phyloP scores from a whole-genome alignment of 1,284 basidiomycete species.

The Phylloporus sp. region DNA sequence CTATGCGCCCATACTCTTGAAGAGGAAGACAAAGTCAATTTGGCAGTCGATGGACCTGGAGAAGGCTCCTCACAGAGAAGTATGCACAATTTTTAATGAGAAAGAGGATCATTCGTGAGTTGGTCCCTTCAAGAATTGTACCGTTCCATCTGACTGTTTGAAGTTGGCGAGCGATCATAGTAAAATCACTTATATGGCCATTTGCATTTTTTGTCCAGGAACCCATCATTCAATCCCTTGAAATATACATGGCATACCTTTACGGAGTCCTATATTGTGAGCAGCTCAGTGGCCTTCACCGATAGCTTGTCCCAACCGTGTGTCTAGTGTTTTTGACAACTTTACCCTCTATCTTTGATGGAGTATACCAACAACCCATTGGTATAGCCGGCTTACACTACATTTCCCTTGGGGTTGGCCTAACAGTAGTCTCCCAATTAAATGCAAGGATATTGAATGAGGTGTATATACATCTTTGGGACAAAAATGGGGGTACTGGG shows the following conservation, averaged over 20 bases:
- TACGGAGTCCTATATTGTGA: slow-evolving; percentile 59
- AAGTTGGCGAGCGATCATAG: slow-evolving; percentile 44
- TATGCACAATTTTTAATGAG: slow-evolving; percentile 51
- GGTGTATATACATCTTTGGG: too few relatives aligned
- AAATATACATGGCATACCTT: slow-evolving; percentile 54
- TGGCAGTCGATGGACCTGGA: slow-evolving; percentile 48
- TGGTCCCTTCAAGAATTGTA: too few relatives aligned
- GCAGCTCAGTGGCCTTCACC: slow-evolving; percentile 21
- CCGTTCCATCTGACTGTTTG: too few relatives aligned
- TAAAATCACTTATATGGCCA: slow-evolving; percentile 47
- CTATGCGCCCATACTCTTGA: slow-evolving; percentile 64
- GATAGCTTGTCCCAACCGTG: too few relatives aligned
- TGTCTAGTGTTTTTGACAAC: too few relatives aligned
- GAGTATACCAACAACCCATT: too few relatives aligned
- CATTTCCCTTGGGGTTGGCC: too few relatives aligned
- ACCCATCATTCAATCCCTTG: slow-evolving; percentile 50
- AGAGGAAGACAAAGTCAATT: slow-evolving; percentile 58
- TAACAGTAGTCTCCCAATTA: too few relatives aligned
- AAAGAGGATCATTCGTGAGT: slow-evolving; percentile 13
- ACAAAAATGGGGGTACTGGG: too few relatives aligned
- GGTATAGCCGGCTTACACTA: too few relatives aligned
- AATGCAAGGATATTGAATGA: too few relatives aligned
- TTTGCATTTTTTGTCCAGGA: slow-evolving; percentile 52
- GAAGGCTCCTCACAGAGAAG: slow-evolving; percentile 40
- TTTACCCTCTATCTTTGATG: too few relatives aligned